Evolutionary conservation across 768 basidiomycete genomes (phyloP), one percentile per base, ranked within the genome.

Genomic region (Russula emetica): DNA sequence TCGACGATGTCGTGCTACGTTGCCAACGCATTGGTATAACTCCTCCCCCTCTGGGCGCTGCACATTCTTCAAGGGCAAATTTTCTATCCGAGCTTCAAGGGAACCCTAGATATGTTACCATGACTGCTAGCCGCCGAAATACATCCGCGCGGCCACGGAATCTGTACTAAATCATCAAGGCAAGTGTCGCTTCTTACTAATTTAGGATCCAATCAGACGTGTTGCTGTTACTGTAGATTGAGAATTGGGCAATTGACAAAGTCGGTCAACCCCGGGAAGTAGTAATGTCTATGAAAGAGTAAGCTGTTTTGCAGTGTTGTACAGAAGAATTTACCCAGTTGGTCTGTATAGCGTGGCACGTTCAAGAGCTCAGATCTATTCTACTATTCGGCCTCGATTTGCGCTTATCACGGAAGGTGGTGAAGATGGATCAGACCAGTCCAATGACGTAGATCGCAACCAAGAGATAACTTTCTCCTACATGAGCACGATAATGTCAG

Each of bases 401-500:
- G 77, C 87, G 69, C 86, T n/a, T n/a, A n/a, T n/a, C n/a, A n/a
- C 87, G 28, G 83, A 85, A 60, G 86, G 86, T 55, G 80, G 86
- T 62, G 79, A 83, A 32, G 75, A 77, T 22, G 78, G 78, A 26
- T 70, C 22, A 88, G 90, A n/a, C n/a, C n/a, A n/a, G n/a, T n/a
- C n/a, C n/a, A n/a, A n/a, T n/a, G n/a, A n/a, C n/a, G n/a, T n/a
- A n/a, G n/a, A n/a, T n/a, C n/a, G n/a, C n/a, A n/a, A n/a, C n/a
- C n/a, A n/a, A n/a, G n/a, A n/a, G n/a, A n/a, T n/a, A n/a, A n/a
- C n/a, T n/a, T n/a, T n/a, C n/a, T n/a, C n/a, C n/a, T 32, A 91
- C 91, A 93, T 71, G 90, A 90, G 92, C 32, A 92, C 92, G 92
- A 94, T 77, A 92, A 92, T 75, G 82, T 94, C 70, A 93, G 91